Evolutionary conservation across 495 filamentous ascomycete species (phyloP).

Genomic region (Pseudevernia furfuracea): DNA sequence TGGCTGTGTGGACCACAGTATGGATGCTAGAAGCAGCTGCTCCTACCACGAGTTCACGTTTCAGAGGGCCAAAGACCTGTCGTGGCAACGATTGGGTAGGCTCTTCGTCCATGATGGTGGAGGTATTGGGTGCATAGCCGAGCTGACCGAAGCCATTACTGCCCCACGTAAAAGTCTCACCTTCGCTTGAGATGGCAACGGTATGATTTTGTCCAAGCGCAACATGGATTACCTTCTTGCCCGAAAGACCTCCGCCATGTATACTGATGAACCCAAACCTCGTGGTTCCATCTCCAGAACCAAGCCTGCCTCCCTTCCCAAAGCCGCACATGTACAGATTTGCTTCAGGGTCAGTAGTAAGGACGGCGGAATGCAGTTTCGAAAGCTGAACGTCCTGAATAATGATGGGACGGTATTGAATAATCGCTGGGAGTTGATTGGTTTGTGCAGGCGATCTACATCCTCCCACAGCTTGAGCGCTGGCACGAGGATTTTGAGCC

Average conservation of each 20-base stretch:
- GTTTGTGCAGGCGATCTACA: not conserved
- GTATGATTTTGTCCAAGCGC: conserved; percentile 89
- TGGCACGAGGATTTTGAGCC: conserved; percentile 21
- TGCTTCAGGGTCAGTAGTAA: conserved; percentile 82
- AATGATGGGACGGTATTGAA: conserved; percentile 60
- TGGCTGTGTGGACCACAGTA: conserved; percentile 75
- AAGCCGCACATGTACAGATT: conserved; percentile 93
- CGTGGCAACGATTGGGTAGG: conserved; percentile 72
- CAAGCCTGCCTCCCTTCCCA: conserved; percentile 81
- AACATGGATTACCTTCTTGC: conserved; percentile 61
- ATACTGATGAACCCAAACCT: conserved; percentile 77
- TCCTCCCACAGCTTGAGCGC: not conserved
- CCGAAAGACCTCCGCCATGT: conserved; percentile 60
- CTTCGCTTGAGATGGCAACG: conserved; percentile 69
- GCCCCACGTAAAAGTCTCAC: conserved; percentile 89
- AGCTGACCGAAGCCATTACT: conserved; percentile 81
- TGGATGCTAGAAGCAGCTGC: conserved; percentile 87
- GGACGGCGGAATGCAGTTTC: conserved; percentile 82
- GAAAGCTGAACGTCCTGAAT: conserved; percentile 76
- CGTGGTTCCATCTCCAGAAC: conserved; percentile 82
- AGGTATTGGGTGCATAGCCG: conserved; percentile 58
- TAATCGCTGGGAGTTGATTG: conserved; percentile 54
- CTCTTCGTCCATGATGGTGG: conserved; percentile 33
- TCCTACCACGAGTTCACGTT: conserved; percentile 73
- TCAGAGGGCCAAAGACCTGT: conserved; percentile 85